These are phyloP conservation scores for Cytidiella melzeri DNA, from an alignment of 768 basidiomycete genomes.

Conservation along the genomic window DNA sequence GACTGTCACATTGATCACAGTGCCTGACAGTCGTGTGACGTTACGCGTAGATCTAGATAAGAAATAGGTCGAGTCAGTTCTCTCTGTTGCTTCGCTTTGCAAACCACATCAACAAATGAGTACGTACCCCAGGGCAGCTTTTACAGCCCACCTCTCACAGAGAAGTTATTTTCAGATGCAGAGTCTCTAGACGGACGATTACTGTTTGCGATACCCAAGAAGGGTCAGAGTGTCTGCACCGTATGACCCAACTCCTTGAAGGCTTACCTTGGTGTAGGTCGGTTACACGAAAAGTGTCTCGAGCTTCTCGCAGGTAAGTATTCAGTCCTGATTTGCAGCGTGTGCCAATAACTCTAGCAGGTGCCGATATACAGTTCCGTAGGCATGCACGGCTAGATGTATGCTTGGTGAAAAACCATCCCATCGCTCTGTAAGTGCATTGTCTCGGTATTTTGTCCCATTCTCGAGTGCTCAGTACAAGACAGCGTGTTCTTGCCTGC, in stretches of 20 bases:
- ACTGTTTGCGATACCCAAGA: slow-evolving; percentile 96
- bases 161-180: too few relatives aligned
- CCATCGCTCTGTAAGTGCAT: slow-evolving; percentile 79
- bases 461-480: background rate
- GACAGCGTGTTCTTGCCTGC: slow-evolving; percentile 93
- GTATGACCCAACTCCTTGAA: background rate
- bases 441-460: background rate
- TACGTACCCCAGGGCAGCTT: too few relatives aligned
- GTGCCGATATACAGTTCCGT: slow-evolving; percentile 93
- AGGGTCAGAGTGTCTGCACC: slow-evolving; percentile 49
- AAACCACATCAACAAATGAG: too few relatives aligned
- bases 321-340: background rate
- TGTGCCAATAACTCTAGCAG: slow-evolving; percentile 4
- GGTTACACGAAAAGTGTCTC: slow-evolving; percentile 87
- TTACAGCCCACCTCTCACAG: too few relatives aligned
- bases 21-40: background rate
- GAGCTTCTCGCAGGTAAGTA: slow-evolving; percentile 69
- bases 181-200: slow-evolving; percentile 80
- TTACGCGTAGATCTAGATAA: background rate
- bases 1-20: background rate
- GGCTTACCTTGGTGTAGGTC: slow-evolving; percentile 32
- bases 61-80: background rate
- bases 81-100: too few relatives aligned
- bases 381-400: slow-evolving; percentile 86
- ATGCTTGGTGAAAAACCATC: slow-evolving; percentile 88